Base-by-base conservation (phyloP, 2,329 filamentous ascomycete species). In the Fusarium sp. region DNA sequence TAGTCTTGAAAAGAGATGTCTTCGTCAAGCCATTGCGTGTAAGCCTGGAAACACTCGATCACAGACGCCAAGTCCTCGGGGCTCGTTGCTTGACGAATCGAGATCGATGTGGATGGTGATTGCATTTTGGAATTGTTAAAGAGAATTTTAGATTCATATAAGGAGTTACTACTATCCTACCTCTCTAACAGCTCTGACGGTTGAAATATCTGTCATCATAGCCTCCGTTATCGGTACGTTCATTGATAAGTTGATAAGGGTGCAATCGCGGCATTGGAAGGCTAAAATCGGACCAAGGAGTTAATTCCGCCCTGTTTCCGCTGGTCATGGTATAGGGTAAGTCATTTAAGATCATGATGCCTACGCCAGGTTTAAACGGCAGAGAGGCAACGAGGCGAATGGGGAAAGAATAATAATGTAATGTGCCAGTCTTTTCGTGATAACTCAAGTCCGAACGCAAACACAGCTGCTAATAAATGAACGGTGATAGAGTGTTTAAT, bases 1-100 rank as follows among this genome's bases (percentile, higher is more conserved):
- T 77, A 80, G 62, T 79, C 66, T 59, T 80, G 79, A n/a, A 80
- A 79, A 3, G 75, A 67, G 7, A 80, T 62, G 43, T 80, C 79
- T 37, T 77, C 64, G 64, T 75, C 66, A 2, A 80, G 72, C 78
- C 79, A 80, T 30, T 75, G 61, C 0, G 74, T 74, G 25, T 80
- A 80, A 2, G 72, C 71, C 8, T 66, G 58, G 61, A 80, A 80
- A 66, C 79, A 80, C 5, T 62, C 58, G 3, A 63, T 63, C 0
- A 75, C 61, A 4, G 70, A 68, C 4, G 70, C 65, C 4, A 80
- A 15, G 40, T 80, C 79, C 5, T 45, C 14, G 0, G 69, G 20
- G 0, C 69, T 73, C 4, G 69, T 59, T 32, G 73, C 78, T 17
- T 76, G 75, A 4, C 78, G 78, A 37, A 80, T 71, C 10, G 63